A percentile compares a stretch with the other conserved stretches of the same genome.
phyloP scores from a whole-genome alignment of 495 filamentous ascomycete species.

The Hyaloscypha variabilis region DNA sequence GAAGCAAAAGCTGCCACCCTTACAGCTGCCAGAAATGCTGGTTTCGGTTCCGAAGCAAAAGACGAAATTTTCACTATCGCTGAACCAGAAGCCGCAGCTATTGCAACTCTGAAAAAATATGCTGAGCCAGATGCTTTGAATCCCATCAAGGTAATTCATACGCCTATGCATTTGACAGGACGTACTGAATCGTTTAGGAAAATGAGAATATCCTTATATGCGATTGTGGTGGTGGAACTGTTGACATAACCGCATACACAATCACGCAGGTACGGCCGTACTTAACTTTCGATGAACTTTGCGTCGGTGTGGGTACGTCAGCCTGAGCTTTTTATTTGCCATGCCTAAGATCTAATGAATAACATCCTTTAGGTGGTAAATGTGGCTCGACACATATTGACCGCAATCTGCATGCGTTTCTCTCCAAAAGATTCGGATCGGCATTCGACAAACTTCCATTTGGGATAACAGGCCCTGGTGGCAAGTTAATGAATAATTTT shows the following conservation, averaged over 20 bases:
- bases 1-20: slow-evolving; percentile 34
- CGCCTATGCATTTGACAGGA: slow-evolving; percentile 11
- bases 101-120: slow-evolving; percentile 22
- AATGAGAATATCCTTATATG: slow-evolving; percentile 26
- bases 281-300: slow-evolving; percentile 24
- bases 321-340: slow-evolving; percentile 22
- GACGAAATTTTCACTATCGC: slow-evolving; percentile 29
- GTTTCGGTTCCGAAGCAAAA: slow-evolving; percentile 31
- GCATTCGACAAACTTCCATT: slow-evolving; percentile 29
- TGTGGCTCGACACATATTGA: slow-evolving; percentile 25
- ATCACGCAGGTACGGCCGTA: slow-evolving; percentile 19
- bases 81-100: no score
- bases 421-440: slow-evolving; percentile 30
- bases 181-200: slow-evolving; percentile 19
- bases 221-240: slow-evolving; percentile 29
- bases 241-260: slow-evolving; percentile 25
- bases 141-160: slow-evolving; percentile 10
- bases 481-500: slow-evolving; percentile 36
- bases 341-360: not conserved
- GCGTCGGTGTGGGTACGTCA: slow-evolving; percentile 26
- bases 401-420: slow-evolving; percentile 30
- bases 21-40: slow-evolving; percentile 35
- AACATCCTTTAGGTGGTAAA: slow-evolving; percentile 16
- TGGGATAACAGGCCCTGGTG: slow-evolving; percentile 32
- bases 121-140: slow-evolving; percentile 5